Percentiles rank a stretch among this genome's conserved stretches.
phyloP scores from a whole-genome alignment of 202 grass and related monocot genomes.

The Brachypodium distachyon region DNA sequence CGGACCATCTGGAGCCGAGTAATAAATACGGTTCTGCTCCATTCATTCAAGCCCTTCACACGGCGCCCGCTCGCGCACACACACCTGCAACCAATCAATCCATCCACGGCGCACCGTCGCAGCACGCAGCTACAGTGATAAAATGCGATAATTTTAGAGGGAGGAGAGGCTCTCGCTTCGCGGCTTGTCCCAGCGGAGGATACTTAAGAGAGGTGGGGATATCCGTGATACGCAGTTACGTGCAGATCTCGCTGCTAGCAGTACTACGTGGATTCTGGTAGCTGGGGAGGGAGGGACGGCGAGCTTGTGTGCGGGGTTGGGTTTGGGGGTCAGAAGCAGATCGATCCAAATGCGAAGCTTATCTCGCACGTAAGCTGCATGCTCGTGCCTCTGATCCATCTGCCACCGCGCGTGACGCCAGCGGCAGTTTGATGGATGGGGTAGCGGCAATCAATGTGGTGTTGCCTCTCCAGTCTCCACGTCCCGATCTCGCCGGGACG shows the following conservation, averaged over 20 bases:
- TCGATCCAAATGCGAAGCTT: constrained; percentile 9
- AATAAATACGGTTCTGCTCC: background rate
- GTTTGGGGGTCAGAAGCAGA: background rate
- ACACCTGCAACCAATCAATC: background rate
- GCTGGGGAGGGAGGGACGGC: background rate
- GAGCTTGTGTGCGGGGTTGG: background rate
- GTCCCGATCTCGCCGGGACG: background rate
- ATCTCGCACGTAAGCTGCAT: constrained; percentile 12
- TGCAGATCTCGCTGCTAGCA: background rate
- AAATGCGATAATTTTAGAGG: background rate
- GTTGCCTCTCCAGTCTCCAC: background rate
- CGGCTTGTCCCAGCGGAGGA: background rate
- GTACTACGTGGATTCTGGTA: background rate
- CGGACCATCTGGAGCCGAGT: background rate
- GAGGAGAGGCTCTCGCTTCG: too few species aligned
- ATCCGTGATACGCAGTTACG: constrained; percentile 12
- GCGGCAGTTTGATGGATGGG: background rate
- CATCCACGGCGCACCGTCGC: background rate
- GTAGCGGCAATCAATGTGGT: constrained; percentile 13
- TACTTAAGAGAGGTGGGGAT: background rate
- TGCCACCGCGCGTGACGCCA: constrained; percentile 7
- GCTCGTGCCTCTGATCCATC: background rate
- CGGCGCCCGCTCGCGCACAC: background rate
- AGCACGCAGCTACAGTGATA: background rate
- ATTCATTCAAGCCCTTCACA: background rate